Conservation (phyloP, 371 early-diverging fungal species). For the Fennellomyces sp. region DNA sequence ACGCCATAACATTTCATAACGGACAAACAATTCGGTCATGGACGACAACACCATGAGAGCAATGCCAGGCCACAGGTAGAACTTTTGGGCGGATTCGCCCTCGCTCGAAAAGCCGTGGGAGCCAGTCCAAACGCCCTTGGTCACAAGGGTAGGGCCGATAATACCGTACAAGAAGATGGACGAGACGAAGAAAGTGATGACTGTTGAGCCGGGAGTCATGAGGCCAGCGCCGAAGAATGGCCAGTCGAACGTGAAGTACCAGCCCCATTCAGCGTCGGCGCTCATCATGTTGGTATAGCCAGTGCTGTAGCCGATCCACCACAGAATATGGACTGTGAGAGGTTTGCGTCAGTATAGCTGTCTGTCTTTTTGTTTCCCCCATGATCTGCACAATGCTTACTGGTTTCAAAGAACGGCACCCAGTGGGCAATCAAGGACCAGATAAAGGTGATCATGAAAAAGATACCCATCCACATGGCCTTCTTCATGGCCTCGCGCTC, state of each 20-base stretch:
- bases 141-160: slow-evolving; percentile 44
- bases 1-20: slow-evolving; percentile 61
- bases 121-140: slow-evolving; percentile 39
- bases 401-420: slow-evolving; percentile 57
- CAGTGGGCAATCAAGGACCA: slow-evolving; percentile 58
- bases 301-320: slow-evolving; percentile 58
- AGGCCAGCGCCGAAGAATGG: slow-evolving; percentile 78
- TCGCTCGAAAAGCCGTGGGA: slow-evolving; percentile 34
- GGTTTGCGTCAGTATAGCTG: too few relatives aligned
- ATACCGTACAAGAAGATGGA: slow-evolving; percentile 61
- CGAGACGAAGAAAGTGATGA: slow-evolving; percentile 59
- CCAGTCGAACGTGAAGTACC: slow-evolving; percentile 54
- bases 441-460: slow-evolving; percentile 50
- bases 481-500: slow-evolving; percentile 46
- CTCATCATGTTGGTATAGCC: slow-evolving; percentile 43
- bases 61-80: slow-evolving; percentile 80
- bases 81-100: slow-evolving; percentile 49
- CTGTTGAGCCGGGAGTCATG: slow-evolving; percentile 64
- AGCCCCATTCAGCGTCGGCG: slow-evolving; percentile 64
- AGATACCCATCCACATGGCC: slow-evolving; percentile 53
- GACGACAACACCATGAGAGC: slow-evolving; percentile 69
- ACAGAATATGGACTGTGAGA: slow-evolving; percentile 54
- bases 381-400: slow-evolving; percentile 16
- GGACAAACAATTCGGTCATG: slow-evolving; percentile 64
- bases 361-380: neutral